Evolutionary conservation across 139 green algal species (phyloP).

Genomic region (Chlorella sp.): DNA sequence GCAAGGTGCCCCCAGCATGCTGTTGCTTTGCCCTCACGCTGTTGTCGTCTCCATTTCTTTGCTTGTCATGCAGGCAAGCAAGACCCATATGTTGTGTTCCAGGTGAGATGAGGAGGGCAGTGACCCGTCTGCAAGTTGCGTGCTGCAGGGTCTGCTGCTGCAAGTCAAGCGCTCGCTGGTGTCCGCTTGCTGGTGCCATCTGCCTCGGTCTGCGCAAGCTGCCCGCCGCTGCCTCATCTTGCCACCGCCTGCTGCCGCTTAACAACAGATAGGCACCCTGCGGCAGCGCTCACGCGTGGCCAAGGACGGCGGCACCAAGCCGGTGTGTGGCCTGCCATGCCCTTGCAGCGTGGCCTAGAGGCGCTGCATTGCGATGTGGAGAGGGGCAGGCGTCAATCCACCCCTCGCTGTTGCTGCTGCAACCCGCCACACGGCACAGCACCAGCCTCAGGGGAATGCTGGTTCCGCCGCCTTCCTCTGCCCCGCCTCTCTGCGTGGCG

Average conservation of each 20-base stretch:
- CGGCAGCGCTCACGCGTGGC: not conserved
- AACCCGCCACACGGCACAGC: not conserved
- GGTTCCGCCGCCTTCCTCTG: not conserved
- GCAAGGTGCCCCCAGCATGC: not conserved
- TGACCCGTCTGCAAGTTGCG: not conserved
- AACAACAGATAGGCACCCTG: slow-evolving; percentile 10
- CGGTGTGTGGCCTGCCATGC: not conserved
- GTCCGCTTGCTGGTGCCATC: not conserved
- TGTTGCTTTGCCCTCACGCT: not conserved
- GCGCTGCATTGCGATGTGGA: not conserved
- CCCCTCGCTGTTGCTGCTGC: not conserved
- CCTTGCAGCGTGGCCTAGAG: not conserved
- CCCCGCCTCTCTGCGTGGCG: not conserved
- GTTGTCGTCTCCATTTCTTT: too few relatives aligned
- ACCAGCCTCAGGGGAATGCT: not conserved
- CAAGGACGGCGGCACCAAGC: slow-evolving; percentile 24
- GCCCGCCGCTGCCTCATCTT: too few relatives aligned
- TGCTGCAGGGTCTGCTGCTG: not conserved
- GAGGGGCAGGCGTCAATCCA: not conserved
- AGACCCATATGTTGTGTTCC: not conserved
- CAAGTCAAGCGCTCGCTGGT: too few relatives aligned
- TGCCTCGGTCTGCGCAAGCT: too few relatives aligned
- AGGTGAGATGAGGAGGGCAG: not conserved
- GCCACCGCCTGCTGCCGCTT: not conserved
- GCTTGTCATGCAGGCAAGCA: not conserved